These are phyloP conservation scores for Suillus clintonianus DNA, from an alignment of 768 basidiomycete genomes.

Conservation along the genomic window DNA sequence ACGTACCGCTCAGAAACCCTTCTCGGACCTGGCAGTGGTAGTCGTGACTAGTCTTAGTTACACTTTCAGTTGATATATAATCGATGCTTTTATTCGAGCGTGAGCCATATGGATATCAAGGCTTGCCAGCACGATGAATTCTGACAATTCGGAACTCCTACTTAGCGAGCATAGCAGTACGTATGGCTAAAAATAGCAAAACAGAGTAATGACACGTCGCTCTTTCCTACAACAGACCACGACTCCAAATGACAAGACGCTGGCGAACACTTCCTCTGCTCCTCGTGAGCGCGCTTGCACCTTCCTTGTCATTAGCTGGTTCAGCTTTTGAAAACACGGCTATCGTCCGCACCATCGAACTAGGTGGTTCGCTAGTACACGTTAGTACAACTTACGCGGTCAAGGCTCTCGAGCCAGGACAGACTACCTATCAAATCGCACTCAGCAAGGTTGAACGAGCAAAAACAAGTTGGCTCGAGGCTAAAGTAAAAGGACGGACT, in stretches of 20 bases:
- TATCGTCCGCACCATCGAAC: conserved; percentile 85
- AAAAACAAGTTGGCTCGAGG: conserved; percentile 78
- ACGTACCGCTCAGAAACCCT: conserved; percentile 75
- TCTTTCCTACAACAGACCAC: conserved; percentile 23
- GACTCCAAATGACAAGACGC: conserved; percentile 43
- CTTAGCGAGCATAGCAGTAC: not conserved
- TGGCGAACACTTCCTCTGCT: conserved; percentile 51
- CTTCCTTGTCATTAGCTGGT: conserved; percentile 40
- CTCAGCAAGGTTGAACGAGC: conserved; percentile 62
- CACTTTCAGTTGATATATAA: not conserved
- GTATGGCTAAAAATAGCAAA: conserved; percentile 15
- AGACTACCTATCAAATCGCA: conserved; percentile 67
- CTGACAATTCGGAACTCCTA: not conserved
- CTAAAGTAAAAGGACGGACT: conserved; percentile 72
- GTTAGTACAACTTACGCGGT: conserved; percentile 89
- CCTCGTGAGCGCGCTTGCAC: conserved; percentile 41
- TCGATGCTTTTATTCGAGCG: not conserved
- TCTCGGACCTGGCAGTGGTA: conserved; percentile 81
- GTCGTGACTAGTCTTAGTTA: conserved; percentile 16
- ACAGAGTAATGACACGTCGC: conserved; percentile 24
- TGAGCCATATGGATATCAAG: too few relatives aligned
- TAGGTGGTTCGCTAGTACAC: conserved; percentile 85
- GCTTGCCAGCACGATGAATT: not conserved
- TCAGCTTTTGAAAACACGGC: conserved; percentile 85
- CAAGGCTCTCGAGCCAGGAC: conserved; percentile 63